Base-by-base conservation (phyloP, 441 rosid species). In the Omphalea diandra region DNA sequence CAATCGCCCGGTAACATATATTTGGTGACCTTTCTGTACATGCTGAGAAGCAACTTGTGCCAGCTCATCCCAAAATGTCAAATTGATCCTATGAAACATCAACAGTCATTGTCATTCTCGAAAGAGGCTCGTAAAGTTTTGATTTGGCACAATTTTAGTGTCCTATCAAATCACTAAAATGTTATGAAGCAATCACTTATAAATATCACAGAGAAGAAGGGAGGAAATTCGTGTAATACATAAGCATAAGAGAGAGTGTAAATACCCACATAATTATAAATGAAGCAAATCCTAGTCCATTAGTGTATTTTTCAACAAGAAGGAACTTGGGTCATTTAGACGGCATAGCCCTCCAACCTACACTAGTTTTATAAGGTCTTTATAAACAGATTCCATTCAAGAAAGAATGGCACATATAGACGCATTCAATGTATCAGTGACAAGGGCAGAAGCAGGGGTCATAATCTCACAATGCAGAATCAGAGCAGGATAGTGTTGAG, bases 41-140 rank as follows among this genome's bases (percentile, higher is more conserved):
- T 88, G 83, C 67, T 78, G 81, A 69, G 33, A 74, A 27, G 90
- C 90, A 79, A 76, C 75, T 38, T 76, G 81, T 11, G 93, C 90
- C 73, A 88, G 61, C 69, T 86, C 90, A 56, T 86, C 83, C 90
- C 90, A 88, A 69, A 88, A 88, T 22, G 90, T 81, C 86, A 86
- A 77, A 76, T 76, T 83, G 50, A 88, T 75, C 93, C 90, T 88
- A 67, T 24, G 55, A 58, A 68, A 68, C 61, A 52, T 5, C 29
- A 50, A 63, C 22, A 26, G 5, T 61, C 57, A 70, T 27, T 32
- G 5, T 61, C 57, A 70, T 24, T 70, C 18, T 49, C 41, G 18
- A 33, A 49, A 22, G 26, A 43, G n/a, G 40, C 27, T 24, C 17
- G 17, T 9, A 12, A 55, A 11, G 29, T 33, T 31, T 6, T 20